A percentile compares a stretch with the other conserved stretches of the same genome.
These are phyloP conservation scores for Aspergillus sp. DNA, from an alignment of 2,329 filamentous ascomycete genomes.

Conservation along the genomic window DNA sequence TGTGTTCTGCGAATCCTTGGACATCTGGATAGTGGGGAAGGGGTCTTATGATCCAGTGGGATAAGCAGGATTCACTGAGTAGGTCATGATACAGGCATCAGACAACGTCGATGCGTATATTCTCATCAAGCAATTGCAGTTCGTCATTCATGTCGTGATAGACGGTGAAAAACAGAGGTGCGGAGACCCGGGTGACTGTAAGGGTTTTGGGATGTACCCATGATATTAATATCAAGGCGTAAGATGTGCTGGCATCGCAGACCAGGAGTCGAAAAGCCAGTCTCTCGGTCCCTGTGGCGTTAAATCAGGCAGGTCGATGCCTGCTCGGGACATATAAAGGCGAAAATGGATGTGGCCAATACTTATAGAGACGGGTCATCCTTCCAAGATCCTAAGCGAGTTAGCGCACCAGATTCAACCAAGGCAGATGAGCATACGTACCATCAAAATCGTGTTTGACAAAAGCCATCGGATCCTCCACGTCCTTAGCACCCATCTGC, in stretches of 20 bases:
- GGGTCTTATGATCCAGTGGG: too few relatives aligned
- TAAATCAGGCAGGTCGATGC: background rate
- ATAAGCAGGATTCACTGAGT: too few relatives aligned
- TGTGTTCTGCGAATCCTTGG: too few relatives aligned
- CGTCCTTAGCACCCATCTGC: conserved; percentile 86
- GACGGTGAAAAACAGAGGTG: background rate
- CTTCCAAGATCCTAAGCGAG: conserved; percentile 34
- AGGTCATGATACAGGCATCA: too few relatives aligned
- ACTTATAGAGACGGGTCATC: conserved; percentile 29
- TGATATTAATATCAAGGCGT: too few relatives aligned
- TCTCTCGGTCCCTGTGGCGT: background rate
- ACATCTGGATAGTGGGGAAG: too few relatives aligned
- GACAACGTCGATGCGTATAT: background rate
- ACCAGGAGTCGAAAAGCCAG: too few relatives aligned
- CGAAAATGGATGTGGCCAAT: background rate
- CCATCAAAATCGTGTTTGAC: conserved; percentile 97
- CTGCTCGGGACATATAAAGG: background rate
- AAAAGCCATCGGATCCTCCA: conserved; percentile 93
- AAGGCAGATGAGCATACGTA: conserved; percentile 33
- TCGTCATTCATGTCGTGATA: background rate
- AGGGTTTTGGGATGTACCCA: background rate
- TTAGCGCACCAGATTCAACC: conserved; percentile 9
- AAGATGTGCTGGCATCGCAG: too few relatives aligned
- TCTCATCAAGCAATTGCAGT: background rate
- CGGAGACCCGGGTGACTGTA: background rate